These are phyloP conservation scores for Pinus taeda DNA, from an alignment of 75 land plant species.

Conservation along the genomic window DNA sequence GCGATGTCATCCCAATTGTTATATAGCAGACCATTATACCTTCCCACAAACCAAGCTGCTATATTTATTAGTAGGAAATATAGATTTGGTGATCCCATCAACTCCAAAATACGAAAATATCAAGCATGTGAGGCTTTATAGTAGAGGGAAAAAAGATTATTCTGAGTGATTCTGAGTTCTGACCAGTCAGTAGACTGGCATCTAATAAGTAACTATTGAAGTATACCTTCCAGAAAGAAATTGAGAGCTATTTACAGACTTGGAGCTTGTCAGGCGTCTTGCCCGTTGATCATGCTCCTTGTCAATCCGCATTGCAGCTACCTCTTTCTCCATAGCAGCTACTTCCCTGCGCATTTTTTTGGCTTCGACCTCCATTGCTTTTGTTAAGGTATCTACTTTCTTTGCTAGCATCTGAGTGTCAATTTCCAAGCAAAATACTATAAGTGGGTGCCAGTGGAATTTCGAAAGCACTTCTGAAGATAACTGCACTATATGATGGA, in stretches of 20 bases:
- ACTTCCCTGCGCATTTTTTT: slow-evolving; percentile 94
- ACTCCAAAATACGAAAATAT: background rate
- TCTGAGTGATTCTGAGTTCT: background rate
- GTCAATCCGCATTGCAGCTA: slow-evolving; percentile 74
- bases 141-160: background rate
- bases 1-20: background rate
- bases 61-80: background rate
- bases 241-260: slow-evolving; percentile 44
- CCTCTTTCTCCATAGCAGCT: slow-evolving; percentile 85
- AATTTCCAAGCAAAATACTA: background rate
- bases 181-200: background rate
- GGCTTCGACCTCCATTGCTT: slow-evolving; percentile 94
- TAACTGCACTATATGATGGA: background rate
- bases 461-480: background rate
- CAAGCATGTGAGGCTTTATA: background rate
- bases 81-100: background rate
- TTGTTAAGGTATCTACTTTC: slow-evolving; percentile 85
- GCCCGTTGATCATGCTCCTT: slow-evolving; percentile 71
- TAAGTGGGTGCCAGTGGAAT: background rate
- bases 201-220: background rate
- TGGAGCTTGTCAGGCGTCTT: slow-evolving; percentile 44
- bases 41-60: background rate
- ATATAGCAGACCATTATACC: background rate
- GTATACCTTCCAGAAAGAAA: slow-evolving; percentile 57
- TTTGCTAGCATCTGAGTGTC: slow-evolving; percentile 71